Percentiles rank a stretch among this genome's conserved stretches.
These are phyloP conservation scores for Ceratocystis huliohia DNA, from an alignment of 2,329 filamentous ascomycete species.

Conservation along the genomic window DNA sequence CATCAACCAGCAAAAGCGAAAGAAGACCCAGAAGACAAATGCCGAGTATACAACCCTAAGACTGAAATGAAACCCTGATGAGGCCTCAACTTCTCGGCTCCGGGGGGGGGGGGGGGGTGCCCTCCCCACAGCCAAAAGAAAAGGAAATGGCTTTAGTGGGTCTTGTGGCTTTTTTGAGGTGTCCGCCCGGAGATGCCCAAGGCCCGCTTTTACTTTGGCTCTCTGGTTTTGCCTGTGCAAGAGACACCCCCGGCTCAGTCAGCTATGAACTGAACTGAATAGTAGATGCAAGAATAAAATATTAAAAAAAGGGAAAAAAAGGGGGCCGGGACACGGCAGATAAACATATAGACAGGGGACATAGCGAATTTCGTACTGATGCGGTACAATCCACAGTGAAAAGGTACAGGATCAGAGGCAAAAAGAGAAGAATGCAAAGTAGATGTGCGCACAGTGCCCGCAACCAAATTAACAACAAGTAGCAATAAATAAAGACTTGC, in stretches of 20 bases:
- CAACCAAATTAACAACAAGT: too few species aligned
- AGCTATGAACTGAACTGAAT: neutral
- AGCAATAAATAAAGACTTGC: too few species aligned
- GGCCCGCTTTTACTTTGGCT: neutral
- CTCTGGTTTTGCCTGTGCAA: too few species aligned
- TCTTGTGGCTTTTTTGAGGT: neutral
- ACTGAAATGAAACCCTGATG: too few species aligned
- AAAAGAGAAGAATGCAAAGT: too few species aligned
- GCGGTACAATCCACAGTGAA: neutral
- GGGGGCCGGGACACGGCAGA: neutral
- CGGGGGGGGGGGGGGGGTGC: too few species aligned
- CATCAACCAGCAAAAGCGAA: neutral
- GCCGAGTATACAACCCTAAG: too few species aligned
- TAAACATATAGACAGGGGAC: neutral
- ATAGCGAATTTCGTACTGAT: neutral
- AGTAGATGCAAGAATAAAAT: too few species aligned
- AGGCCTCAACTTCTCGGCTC: neutral
- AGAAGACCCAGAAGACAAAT: neutral
- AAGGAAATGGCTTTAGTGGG: neutral
- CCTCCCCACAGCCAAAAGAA: neutral
- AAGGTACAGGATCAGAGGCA: too few species aligned
- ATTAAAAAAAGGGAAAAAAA: neutral
- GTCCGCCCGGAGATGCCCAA: neutral
- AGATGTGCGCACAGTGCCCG: too few species aligned
- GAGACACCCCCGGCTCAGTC: neutral